Conservation (phyloP, 2,329 filamentous ascomycete species). For the Colletotrichum destructivum region DNA sequence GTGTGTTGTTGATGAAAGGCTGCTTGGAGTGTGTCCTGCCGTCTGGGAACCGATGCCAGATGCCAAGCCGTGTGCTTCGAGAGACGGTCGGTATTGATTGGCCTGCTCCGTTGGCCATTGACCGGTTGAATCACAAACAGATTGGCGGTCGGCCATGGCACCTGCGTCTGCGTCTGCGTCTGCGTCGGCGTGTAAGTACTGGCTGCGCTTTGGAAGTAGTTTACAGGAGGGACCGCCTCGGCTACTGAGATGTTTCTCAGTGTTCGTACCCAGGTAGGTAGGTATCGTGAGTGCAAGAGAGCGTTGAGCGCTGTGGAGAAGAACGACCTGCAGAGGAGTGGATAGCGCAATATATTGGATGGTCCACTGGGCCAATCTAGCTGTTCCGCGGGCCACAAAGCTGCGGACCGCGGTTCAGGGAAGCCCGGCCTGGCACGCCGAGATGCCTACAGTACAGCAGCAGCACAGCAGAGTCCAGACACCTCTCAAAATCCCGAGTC, state of each 20-base stretch:
- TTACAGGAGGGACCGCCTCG: too few species aligned
- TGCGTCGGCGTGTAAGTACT: neutral
- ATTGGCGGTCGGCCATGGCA: slow-evolving; percentile 1
- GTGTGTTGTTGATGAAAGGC: neutral
- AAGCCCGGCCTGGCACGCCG: neutral
- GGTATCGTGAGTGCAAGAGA: neutral
- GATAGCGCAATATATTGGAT: slow-evolving; percentile 8
- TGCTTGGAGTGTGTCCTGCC: too few species aligned
- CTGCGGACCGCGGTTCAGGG: neutral
- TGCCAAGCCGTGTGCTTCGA: neutral
- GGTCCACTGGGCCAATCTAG: slow-evolving; percentile 11
- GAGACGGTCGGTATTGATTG: neutral
- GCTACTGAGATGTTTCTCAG: too few species aligned
- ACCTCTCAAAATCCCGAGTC: neutral
- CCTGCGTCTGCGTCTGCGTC: neutral
- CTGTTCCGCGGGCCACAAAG: slow-evolving; percentile 1
- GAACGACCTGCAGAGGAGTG: neutral
- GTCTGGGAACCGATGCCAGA: neutral
- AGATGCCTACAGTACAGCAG: too few species aligned
- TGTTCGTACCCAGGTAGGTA: too few species aligned
- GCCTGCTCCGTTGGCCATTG: neutral
- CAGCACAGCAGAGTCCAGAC: too few species aligned
- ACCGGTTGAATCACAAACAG: neutral
- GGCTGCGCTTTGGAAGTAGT: too few species aligned
- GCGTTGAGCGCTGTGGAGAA: neutral